Evolutionary conservation across 257 asterid genomes (phyloP), one percentile per base, ranked within the genome.

Genomic region (Cruciata laevipes): DNA sequence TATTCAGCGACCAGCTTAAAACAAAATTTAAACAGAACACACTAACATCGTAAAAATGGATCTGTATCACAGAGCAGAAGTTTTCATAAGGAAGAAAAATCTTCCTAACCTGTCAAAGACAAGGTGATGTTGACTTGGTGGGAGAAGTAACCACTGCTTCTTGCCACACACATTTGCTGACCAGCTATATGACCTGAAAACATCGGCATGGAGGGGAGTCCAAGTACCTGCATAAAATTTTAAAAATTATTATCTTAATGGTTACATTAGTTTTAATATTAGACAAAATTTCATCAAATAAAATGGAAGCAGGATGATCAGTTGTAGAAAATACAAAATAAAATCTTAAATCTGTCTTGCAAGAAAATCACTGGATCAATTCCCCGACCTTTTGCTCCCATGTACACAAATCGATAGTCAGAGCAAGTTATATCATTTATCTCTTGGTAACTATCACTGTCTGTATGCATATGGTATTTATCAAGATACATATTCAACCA

Each of bases 131-230:
- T 94, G 96, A 76, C 79, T 73, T 69, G 99, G 97, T 71, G 88
- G 72, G 63, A 94, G 84, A 66, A 94, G 87, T 79, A 83, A 88
- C 99, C 99, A 94, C 67, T 82, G 77, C 80, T 94, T 94, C 82
- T 88, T 81, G 69, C 99, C 99, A 76, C 95, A 90, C 23, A 90
- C 86, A 78, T 94, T 90, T 38, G 97, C 97, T 27, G 99, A 94
- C 99, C 99, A 94, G 77, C 99, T 94, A 75, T 86, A 90, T 60
- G 99, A 90, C 76, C 96, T 84, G 85, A 94, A 94, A 75, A 94
- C 97, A 81, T 94, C 99, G 59, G 99, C 97, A 83, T 94, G 99
- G 79, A 88, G 90, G 44, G 99, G 99, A 47, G 99, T 94, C 97
- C 99, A 94, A 63, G 97, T 85, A 68, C 97, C 98, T 89, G 77